Evolutionary conservation across 352 stramenopile species (phyloP).

Genomic region (Vaucheria bursata): DNA sequence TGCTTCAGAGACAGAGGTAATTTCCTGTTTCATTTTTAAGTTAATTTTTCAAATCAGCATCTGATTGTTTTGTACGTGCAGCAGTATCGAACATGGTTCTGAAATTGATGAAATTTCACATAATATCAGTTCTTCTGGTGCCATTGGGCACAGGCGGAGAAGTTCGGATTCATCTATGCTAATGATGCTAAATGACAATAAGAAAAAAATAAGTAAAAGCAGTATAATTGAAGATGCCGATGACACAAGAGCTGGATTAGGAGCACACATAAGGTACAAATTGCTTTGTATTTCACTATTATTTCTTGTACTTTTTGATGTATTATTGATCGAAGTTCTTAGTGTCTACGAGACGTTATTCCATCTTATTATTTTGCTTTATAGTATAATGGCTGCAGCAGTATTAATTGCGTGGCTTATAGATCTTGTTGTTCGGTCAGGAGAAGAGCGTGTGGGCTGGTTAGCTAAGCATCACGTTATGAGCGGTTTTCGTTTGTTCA

Average conservation of each 20-base stretch:
- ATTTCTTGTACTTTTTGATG: not conserved
- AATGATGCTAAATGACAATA: too few relatives aligned
- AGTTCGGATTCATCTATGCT: too few relatives aligned
- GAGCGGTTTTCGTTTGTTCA: constrained; percentile 46
- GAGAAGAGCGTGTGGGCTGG: constrained; percentile 27
- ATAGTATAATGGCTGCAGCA: constrained; percentile 24
- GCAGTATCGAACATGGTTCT: too few relatives aligned
- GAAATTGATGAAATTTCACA: too few relatives aligned
- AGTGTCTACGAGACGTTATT: not conserved
- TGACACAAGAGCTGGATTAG: constrained; percentile 15
- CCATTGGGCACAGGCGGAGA: not conserved
- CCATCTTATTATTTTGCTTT: not conserved
- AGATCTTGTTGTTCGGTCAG: constrained; percentile 21
- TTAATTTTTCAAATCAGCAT: too few relatives aligned
- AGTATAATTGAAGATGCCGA: not conserved
- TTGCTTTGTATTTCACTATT: not conserved
- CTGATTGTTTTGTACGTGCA: too few relatives aligned
- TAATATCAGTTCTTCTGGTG: too few relatives aligned
- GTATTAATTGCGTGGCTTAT: constrained; percentile 25
- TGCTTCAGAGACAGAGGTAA: too few relatives aligned
- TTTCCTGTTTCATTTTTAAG: too few relatives aligned
- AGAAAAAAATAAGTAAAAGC: too few relatives aligned
- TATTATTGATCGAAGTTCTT: not conserved
- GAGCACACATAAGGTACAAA: constrained; percentile 23
- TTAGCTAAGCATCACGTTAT: constrained; percentile 35